phyloP scores from a whole-genome alignment of 768 basidiomycete species.

The Gautieria morchelliformis region DNA sequence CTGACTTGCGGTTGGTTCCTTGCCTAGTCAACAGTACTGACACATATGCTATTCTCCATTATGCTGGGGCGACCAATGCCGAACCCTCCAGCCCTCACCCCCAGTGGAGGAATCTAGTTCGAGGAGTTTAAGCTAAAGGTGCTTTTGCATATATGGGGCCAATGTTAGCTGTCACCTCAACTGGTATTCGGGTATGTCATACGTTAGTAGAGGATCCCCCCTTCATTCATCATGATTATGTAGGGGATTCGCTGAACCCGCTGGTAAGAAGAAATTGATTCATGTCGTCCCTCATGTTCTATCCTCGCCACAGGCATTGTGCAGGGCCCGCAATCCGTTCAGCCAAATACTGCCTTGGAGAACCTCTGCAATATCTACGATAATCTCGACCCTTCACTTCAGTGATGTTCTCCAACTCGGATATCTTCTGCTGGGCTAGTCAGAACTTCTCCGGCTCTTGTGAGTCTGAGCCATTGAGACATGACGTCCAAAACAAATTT shows the following conservation, averaged over 20 bases:
- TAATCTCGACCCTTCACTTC: neutral
- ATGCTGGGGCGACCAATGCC: constrained; percentile 29
- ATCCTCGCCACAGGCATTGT: neutral
- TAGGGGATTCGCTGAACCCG: constrained; percentile 28
- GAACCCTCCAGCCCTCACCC: constrained; percentile 29
- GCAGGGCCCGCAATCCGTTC: neutral
- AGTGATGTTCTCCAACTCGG: too few relatives aligned
- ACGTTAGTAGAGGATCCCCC: neutral
- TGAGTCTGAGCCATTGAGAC: too few relatives aligned
- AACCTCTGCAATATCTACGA: constrained; percentile 3
- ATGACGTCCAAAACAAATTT: too few relatives aligned
- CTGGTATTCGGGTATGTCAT: constrained; percentile 24
- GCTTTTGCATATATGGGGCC: constrained; percentile 11
- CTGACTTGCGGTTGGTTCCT: neutral
- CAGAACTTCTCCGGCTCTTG: too few relatives aligned
- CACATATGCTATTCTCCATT: constrained; percentile 41
- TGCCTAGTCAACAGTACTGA: constrained; percentile 26
- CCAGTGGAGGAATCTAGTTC: constrained; percentile 16
- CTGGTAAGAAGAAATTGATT: neutral
- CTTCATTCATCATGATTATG: neutral
- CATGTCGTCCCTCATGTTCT: too few relatives aligned
- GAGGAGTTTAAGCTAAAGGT: constrained; percentile 21
- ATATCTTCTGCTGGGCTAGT: too few relatives aligned
- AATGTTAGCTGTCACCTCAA: constrained; percentile 35
- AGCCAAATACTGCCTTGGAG: neutral